Percentiles rank a stretch among this genome's conserved stretches.
Conservation (phyloP, 306 rosid genomes). For the Vachellia collinsii region DNA sequence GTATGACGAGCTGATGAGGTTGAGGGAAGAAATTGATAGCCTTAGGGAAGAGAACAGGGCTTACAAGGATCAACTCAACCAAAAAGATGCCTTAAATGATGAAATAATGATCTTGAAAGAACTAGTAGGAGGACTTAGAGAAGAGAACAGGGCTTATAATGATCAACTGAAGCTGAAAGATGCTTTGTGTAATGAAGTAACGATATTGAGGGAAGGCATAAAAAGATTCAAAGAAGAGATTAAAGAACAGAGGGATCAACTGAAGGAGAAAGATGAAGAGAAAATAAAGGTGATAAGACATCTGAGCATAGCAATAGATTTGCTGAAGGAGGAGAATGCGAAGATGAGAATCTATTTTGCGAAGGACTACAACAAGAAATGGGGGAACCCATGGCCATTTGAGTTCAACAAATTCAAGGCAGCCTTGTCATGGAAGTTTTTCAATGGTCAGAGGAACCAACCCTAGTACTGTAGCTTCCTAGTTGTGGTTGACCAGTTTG, state of each 20-base stretch:
- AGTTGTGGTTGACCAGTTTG: slow-evolving; percentile 41
- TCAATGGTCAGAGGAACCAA: slow-evolving; percentile 46
- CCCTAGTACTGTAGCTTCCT: slow-evolving; percentile 52
- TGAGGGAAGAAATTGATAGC: slow-evolving; percentile 8
- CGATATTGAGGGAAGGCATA: slow-evolving; percentile 58
- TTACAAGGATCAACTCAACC: slow-evolving; percentile 1
- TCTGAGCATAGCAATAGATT: slow-evolving; percentile 67
- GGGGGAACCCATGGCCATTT: slow-evolving; percentile 42
- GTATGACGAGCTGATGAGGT: slow-evolving; percentile 29
- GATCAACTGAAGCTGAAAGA: slow-evolving; percentile 51
- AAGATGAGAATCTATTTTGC: slow-evolving; percentile 57
- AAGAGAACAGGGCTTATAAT: slow-evolving; percentile 50
- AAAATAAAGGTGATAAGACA: slow-evolving; percentile 80
- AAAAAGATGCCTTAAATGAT: slow-evolving; percentile 20
- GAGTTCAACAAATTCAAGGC: slow-evolving; percentile 59
- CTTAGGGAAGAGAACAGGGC: slow-evolving; percentile 3
- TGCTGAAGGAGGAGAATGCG: slow-evolving; percentile 73
- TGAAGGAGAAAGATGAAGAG: slow-evolving; percentile 72
- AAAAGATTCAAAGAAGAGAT: slow-evolving; percentile 59
- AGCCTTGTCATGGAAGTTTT: slow-evolving; percentile 53
- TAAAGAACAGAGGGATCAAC: slow-evolving; percentile 49
- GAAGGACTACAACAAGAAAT: slow-evolving; percentile 48
- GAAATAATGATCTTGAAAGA: slow-evolving; percentile 59
- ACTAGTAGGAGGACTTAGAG: slow-evolving; percentile 62
- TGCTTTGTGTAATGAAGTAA: slow-evolving; percentile 42